Evolutionary conservation across 2,329 filamentous ascomycete species (phyloP).

Genomic region (Aspergillus udagawae): DNA sequence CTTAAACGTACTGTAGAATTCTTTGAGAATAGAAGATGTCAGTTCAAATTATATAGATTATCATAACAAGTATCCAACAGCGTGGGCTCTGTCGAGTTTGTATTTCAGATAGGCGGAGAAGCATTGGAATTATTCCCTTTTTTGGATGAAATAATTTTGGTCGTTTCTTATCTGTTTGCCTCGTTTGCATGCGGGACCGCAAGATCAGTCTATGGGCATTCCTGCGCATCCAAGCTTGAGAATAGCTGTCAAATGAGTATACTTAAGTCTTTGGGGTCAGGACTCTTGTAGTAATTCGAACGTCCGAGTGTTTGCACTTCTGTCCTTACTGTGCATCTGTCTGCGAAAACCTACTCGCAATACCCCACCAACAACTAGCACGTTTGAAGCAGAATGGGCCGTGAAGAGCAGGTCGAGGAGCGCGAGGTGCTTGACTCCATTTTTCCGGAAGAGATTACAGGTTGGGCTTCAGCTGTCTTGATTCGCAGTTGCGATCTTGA

Average conservation of each 20-base stretch:
- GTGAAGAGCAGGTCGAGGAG: conserved; percentile 91
- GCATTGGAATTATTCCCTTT: conserved; percentile 14
- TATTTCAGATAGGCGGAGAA: conserved; percentile 6
- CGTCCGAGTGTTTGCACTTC: not conserved
- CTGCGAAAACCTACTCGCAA: conserved; percentile 3
- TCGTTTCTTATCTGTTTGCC: conserved; percentile 35
- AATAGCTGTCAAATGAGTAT: conserved; percentile 1
- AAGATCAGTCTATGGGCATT: conserved; percentile 18
- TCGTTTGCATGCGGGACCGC: conserved; percentile 39
- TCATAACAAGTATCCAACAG: not conserved
- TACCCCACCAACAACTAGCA: conserved; percentile 29
- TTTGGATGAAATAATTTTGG: conserved; percentile 25
- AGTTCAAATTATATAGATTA: not conserved
- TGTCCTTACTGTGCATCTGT: not conserved
- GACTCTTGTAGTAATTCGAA: not conserved
- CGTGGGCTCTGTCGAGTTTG: conserved; percentile 1
- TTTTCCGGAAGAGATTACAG: conserved; percentile 95
- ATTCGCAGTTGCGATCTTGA: not conserved
- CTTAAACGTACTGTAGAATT: conserved; percentile 9
- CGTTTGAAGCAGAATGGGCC: conserved; percentile 40
- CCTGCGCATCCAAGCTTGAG: conserved; percentile 3
- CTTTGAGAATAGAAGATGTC: not conserved
- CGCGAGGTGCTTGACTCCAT: conserved; percentile 97
- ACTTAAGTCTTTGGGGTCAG: not conserved
- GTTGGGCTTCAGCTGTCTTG: conserved; percentile 43